A percentile compares a stretch with the other conserved stretches of the same genome.
Conservation (phyloP, 129 eudicot genomes). For the Flaveria trinervia region DNA sequence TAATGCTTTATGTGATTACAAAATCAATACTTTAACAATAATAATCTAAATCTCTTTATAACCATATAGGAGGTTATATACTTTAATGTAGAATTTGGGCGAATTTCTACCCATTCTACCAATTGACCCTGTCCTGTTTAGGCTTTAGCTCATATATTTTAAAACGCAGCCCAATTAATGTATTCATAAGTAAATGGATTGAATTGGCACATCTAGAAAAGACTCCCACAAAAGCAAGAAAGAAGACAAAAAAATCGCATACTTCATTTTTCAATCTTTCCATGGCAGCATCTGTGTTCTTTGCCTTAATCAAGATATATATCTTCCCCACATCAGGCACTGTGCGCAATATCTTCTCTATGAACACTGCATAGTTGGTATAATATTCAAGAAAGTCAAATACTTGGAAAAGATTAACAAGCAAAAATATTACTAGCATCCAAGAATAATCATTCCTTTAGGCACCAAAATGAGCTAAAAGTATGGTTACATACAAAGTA, state of each 20-base stretch:
- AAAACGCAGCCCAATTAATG: neutral
- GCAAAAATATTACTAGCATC: slow-evolving; percentile 13
- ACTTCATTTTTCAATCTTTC: slow-evolving; percentile 84
- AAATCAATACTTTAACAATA: neutral
- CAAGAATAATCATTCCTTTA: slow-evolving; percentile 14
- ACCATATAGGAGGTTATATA: neutral
- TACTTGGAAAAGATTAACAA: slow-evolving; percentile 10
- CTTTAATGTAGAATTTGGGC: neutral
- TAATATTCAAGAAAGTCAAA: neutral
- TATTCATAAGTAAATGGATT: slow-evolving; percentile 4
- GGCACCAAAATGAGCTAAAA: slow-evolving; percentile 2
- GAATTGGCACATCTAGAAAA: neutral
- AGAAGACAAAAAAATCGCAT: slow-evolving; percentile 9
- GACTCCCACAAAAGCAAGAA: slow-evolving; percentile 15
- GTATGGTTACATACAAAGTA: neutral
- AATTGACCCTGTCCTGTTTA: neutral
- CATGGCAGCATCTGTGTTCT: slow-evolving; percentile 64
- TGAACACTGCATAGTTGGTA: slow-evolving; percentile 53
- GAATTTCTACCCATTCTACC: neutral
- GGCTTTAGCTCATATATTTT: neutral
- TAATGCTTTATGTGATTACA: neutral
- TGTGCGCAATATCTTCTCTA: slow-evolving; percentile 86
- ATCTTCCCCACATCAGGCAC: slow-evolving; percentile 88
- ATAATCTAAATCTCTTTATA: neutral
- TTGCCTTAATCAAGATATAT: slow-evolving; percentile 88